Evolutionary conservation across 257 asterid species (phyloP), one percentile per base, ranked within the genome.

Genomic region (Capsicum baccatum): DNA sequence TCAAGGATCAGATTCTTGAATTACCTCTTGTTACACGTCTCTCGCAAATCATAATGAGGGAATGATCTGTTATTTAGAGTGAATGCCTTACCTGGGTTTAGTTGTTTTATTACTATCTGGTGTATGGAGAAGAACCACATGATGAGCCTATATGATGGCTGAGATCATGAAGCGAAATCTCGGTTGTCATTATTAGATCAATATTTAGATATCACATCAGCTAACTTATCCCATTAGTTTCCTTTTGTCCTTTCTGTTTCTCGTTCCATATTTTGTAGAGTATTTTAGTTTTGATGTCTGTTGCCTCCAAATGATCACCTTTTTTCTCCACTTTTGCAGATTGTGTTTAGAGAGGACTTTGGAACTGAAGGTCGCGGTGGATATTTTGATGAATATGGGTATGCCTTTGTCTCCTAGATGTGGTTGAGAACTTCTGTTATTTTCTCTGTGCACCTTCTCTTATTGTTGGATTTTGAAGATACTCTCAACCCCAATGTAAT

Each of bases 301-400:
- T 54, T 26, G 4, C 39, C 70, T 82, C 44, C 63, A 10, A 57
- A 56, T 84, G 52, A 52, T 55, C 19, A 44, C 62, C 54, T 86
- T 84, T 76, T 67, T 66, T 83, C 59, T 66, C 74, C 50, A 55
- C 63, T 39, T 81, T 86, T 82, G 67, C 93, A 97, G 99, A 97
- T 97, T 85, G 99, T 97, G 86, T 97, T 97, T 85, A 92, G 98
- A 89, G 99, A 97, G 89, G 99, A 97, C 92, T 97, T 97, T 84
- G 99, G 99, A 86, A 95, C 97, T 64, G 99, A 97, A 80, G 99
- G 99, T 12, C 99, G 99, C 21, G 99, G 99, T 87, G 99, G 99
- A 89, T 97, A 97, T 88, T 97, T 97, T 83, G 98, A 97, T 87
- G 92, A 97, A 87, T 97, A 97, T 82, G 99, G 99, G 99, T 95